Evolutionary conservation across 768 basidiomycete genomes (phyloP), one percentile per base, ranked within the genome.

Genomic region (Cyclocybe cylindracea): DNA sequence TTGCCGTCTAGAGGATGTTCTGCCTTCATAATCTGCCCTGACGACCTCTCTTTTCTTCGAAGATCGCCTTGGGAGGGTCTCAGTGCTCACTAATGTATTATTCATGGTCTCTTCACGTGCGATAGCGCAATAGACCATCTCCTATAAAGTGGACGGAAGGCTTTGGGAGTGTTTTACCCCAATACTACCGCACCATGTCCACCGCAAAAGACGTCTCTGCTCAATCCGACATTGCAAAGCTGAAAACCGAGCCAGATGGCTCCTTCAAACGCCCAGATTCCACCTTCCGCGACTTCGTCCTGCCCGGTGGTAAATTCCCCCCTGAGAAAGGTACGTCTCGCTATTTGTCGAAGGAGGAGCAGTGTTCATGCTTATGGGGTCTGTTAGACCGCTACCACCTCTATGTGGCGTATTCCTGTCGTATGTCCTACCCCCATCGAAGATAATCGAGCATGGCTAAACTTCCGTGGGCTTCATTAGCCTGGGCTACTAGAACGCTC

Each of bases 401-500:
- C 58, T 96, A 91, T 61, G 90, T 97, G 51, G 89, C 89, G 4
- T 84, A 85, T 56, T 84, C 88, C 2, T 98, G 94, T 61, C 94
- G 89, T 91, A 56, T 66, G 87, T 60, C 24, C 24, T 16, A 11
- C 14, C 32, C 32, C 33, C 39, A 39, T 13, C 16, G 32, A 32
- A 5, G 10, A 29, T 31, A 31, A 39, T 19, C n/a, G 41, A 10
- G 9, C 13, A 19, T 39, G 32, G 42, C 35, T 36, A 39, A 41
- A 44, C 44, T 39, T 39, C 32, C 11, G 29, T 8, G 29, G 44
- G 19, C n/a, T 50, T 52, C 24, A 5, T 24, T 41, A 91, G 89
- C 96, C 7, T 98, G 95, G 96, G 96, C 96, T 0, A 92, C 93
- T 19, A 80, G 96, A 58, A 83, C 94, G 4, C 75, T 97, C 55